Evolutionary conservation across 257 asterid species (phyloP), one percentile per base, ranked within the genome.

Genomic region (Nicotiana tabacum): DNA sequence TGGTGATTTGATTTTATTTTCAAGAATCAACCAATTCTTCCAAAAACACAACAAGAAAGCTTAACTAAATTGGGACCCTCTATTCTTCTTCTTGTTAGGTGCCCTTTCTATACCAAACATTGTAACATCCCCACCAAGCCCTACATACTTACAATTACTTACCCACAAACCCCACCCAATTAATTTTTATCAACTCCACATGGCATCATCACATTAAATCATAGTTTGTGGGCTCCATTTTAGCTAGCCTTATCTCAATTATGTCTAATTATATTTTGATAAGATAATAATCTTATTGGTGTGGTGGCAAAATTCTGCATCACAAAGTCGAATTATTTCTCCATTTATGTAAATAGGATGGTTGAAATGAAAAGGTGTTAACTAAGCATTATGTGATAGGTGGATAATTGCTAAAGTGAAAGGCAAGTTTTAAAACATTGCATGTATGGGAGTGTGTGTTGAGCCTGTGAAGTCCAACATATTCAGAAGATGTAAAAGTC

Each of bases 1-100:
- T 11, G 13, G 11, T 51, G 61, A 13, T 76, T 76, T 51, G 3
- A 76, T 76, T 27, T 51, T 61, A 51, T 76, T 76, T 76, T 76
- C 64, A 76, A 76, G 46, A 15, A 76, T 29, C 46, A 51, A 15
- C 30, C 65, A 29, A 51, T 51, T 76, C 46, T 6, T 76, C 46
- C 46, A 27, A 27, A 76, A 15, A 76, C 46, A 76, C 64, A 74
- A 27, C 62, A 76, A 76, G 35, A 51, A 46, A 33, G 17, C 11
- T 48, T 76, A 76, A 76, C 64, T 76, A 51, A 76, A 27, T 9
- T 43, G 64, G 80, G 80, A 29, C 80, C 80, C 80, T 9, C 43
- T 58, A 35, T 57, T 57, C 32, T 4, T 11, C 35, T 24, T 46
- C 12, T 3, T 51, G 64, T 76, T 76, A 51, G 64, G 64, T 76